A percentile compares a stretch with the other conserved stretches of the same genome.
phyloP scores from a whole-genome alignment of 2,329 filamentous ascomycete species.

The Hymenoscyphus albidus region DNA sequence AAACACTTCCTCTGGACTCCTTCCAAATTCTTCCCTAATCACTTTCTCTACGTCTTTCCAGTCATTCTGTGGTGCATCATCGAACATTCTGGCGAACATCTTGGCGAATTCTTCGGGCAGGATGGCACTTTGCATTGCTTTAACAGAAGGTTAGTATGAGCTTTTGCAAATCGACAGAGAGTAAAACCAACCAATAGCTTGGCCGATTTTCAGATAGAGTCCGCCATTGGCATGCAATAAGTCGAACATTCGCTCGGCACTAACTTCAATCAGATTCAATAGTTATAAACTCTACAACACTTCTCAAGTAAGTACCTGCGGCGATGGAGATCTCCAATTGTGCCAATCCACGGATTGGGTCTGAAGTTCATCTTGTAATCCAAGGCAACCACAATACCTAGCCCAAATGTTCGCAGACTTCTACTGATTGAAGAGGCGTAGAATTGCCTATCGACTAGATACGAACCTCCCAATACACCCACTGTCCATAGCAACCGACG shows the following conservation, averaged over 20 bases:
- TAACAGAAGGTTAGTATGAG: background rate
- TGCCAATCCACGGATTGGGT: slow-evolving; percentile 67
- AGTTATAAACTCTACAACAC: background rate
- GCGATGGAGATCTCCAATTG: slow-evolving; percentile 72
- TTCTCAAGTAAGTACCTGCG: slow-evolving; percentile 39
- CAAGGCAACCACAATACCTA: slow-evolving; percentile 73
- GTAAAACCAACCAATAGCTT: slow-evolving; percentile 64
- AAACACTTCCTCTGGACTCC: slow-evolving; percentile 81
- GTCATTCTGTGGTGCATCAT: slow-evolving; percentile 89
- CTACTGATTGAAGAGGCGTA: slow-evolving; percentile 78
- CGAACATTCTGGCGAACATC: slow-evolving; percentile 97
- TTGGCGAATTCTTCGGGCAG: slow-evolving; percentile 91
- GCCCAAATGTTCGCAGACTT: slow-evolving; percentile 75
- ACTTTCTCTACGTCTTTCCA: slow-evolving; percentile 85
- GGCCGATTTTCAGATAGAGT: slow-evolving; percentile 94
- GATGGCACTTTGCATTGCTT: slow-evolving; percentile 87
- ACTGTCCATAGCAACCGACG: slow-evolving; percentile 66
- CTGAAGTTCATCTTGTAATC: slow-evolving; percentile 98
- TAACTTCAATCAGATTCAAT: slow-evolving; percentile 35
- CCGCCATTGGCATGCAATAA: slow-evolving; percentile 84
- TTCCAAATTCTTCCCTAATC: slow-evolving; percentile 79
- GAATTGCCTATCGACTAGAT: slow-evolving; percentile 66
- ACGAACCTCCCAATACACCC: slow-evolving; percentile 56
- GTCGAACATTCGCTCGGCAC: slow-evolving; percentile 77
- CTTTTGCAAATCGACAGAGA: background rate